phyloP scores from a whole-genome alignment of 228 moss, liverwort and hornwort species.

The Sphagnum magellanicum region DNA sequence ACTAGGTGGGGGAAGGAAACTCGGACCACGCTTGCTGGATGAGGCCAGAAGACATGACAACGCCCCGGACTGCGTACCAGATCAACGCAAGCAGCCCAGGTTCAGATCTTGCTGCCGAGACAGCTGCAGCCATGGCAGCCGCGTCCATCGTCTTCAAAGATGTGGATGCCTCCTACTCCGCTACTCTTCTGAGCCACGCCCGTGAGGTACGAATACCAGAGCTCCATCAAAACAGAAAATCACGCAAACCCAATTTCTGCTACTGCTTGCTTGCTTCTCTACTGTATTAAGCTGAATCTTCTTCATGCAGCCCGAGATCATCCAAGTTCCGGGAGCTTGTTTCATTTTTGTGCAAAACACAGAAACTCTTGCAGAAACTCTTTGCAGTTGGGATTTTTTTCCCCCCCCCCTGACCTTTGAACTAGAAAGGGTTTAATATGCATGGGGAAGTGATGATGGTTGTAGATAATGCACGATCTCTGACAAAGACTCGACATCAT shows the following conservation, averaged over 20 bases:
- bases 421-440: too few species aligned
- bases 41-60: constrained; percentile 16
- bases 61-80: constrained; percentile 4
- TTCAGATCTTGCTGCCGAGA: constrained; percentile 16
- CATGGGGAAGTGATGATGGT: neutral
- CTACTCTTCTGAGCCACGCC: constrained; percentile 11
- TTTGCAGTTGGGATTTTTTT: neutral
- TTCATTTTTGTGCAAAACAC: neutral
- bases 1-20: constrained; percentile 23
- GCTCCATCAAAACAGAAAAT: too few species aligned
- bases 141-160: constrained; percentile 8
- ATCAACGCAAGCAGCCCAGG: constrained; percentile 5
- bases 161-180: constrained; percentile 8
- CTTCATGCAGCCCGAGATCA: neutral
- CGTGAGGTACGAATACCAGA: constrained; percentile 3
- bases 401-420: neutral
- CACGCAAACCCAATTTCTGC: too few species aligned
- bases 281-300: too few species aligned
- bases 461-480: neutral
- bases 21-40: constrained; percentile 13
- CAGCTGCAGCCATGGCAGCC: constrained; percentile 13
- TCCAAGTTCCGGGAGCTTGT: neutral
- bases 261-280: too few species aligned
- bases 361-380: neutral
- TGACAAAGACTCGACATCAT: too few species aligned